Percentiles rank a stretch among this genome's conserved stretches.
phyloP scores from a whole-genome alignment of 257 asterid species.

The Scutellaria galericulata region DNA sequence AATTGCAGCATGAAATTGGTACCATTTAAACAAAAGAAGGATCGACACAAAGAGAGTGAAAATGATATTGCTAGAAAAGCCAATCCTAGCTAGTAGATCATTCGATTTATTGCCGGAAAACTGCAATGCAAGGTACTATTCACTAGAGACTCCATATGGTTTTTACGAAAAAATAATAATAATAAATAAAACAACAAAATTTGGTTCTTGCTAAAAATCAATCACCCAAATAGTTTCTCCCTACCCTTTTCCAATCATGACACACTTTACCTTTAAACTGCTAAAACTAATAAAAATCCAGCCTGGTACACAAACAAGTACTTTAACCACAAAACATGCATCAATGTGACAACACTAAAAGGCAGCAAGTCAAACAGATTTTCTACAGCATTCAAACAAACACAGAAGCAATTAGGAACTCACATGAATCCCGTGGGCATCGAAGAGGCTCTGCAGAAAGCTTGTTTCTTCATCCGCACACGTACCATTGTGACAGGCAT shows the following conservation, averaged over 20 bases:
- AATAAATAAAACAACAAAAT: too few species aligned
- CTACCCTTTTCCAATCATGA: background rate
- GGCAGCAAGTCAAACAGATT: constrained; percentile 13
- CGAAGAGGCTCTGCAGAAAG: constrained; percentile 79
- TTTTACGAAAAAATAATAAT: too few species aligned
- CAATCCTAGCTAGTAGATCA: too few species aligned
- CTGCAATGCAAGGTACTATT: too few species aligned
- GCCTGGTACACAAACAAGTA: constrained; percentile 9
- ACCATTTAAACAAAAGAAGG: background rate
- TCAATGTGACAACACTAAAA: constrained; percentile 17
- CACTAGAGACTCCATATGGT: too few species aligned
- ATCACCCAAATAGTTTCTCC: too few species aligned
- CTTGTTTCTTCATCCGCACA: constrained; percentile 73
- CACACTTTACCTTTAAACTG: background rate
- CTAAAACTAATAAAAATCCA: background rate
- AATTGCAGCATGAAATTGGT: constrained; percentile 12
- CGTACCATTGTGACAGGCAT: constrained; percentile 40
- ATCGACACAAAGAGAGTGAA: background rate
- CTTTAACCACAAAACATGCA: constrained; percentile 1
- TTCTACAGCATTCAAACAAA: constrained; percentile 12
- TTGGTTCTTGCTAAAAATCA: too few species aligned
- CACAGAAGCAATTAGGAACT: constrained; percentile 40
- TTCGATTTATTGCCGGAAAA: background rate
- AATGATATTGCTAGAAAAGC: background rate
- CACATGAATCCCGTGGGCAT: constrained; percentile 91